Conservation (phyloP, 306 rosid species). For the Cicer pinnatifidum region DNA sequence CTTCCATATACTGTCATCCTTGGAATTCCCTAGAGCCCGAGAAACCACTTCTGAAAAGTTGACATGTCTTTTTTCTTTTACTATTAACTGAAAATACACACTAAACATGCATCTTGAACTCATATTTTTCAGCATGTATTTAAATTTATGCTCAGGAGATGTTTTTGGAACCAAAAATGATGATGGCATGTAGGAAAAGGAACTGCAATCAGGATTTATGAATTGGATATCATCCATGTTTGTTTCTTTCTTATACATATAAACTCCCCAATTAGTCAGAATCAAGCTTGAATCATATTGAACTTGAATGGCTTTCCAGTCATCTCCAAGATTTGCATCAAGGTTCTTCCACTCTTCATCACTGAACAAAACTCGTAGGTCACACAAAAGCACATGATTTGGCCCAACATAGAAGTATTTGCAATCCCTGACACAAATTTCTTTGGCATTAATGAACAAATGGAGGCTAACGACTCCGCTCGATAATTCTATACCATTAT, state of each 20-base stretch:
- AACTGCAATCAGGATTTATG: background rate
- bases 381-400: slow-evolving; percentile 23
- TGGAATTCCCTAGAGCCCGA: slow-evolving; percentile 7
- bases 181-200: background rate
- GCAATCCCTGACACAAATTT: background rate
- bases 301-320: slow-evolving; percentile 36
- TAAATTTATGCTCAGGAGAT: background rate
- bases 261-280: background rate
- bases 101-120: slow-evolving; percentile 12
- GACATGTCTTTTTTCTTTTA: background rate
- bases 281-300: background rate
- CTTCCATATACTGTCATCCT: background rate
- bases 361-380: slow-evolving; percentile 27
- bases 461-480: background rate
- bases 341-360: slow-evolving; percentile 21
- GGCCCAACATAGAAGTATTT: background rate
- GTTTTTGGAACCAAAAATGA: slow-evolving; percentile 6
- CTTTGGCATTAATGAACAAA: background rate
- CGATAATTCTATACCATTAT: background rate
- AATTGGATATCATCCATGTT: slow-evolving; percentile 3
- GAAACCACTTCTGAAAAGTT: background rate
- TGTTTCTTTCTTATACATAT: slow-evolving; percentile 6
- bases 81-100: background rate
- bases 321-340: slow-evolving; percentile 38
- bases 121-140: background rate